Evolutionary conservation across 208 protist species (phyloP).

Genomic region (Polymyxa betae): DNA sequence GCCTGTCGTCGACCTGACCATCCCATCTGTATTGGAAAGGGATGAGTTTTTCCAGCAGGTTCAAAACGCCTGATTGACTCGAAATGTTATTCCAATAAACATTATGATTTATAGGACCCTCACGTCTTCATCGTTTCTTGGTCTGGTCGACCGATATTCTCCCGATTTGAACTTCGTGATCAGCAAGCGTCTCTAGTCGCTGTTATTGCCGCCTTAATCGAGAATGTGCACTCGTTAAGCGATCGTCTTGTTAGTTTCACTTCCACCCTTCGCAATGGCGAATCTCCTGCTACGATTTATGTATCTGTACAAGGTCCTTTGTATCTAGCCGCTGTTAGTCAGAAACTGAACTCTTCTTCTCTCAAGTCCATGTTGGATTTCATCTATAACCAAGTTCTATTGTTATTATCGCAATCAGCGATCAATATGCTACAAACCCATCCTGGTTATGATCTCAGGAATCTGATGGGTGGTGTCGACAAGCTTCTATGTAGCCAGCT

Average conservation of each 20-base stretch:
- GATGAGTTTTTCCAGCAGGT: background rate
- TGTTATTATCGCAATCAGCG: background rate
- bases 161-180: background rate
- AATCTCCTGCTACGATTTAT: background rate
- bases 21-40: background rate
- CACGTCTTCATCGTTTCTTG: conserved; percentile 1
- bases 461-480: conserved; percentile 46
- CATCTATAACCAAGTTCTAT: background rate
- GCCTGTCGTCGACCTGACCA: too few species aligned
- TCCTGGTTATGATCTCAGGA: background rate
- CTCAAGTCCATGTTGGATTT: background rate
- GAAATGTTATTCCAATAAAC: background rate
- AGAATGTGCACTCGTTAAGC: background rate
- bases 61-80: background rate
- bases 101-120: background rate
- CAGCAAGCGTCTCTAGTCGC: background rate
- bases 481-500: background rate
- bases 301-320: background rate
- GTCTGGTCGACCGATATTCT: background rate
- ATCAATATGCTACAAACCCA: background rate
- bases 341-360: background rate
- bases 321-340: background rate
- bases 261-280: background rate
- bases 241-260: background rate
- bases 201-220: background rate